Evolutionary conservation across 169 alveolate genomes (phyloP).

Genomic region (Plasmodium berghei): DNA sequence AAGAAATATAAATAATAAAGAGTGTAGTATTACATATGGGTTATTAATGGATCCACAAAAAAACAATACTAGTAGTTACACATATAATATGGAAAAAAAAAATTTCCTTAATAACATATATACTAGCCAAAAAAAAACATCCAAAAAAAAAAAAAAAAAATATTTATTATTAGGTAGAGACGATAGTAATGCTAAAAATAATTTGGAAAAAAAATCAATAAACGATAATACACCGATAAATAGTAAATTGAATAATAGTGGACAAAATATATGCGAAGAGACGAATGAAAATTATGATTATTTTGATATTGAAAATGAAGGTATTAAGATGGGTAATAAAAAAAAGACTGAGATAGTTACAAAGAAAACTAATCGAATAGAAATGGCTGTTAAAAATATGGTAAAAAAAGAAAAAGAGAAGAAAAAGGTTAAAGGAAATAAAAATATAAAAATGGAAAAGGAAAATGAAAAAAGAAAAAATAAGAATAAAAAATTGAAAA

Average conservation of each 20-base stretch:
- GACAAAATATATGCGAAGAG: background rate
- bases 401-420: background rate
- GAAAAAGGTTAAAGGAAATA: background rate
- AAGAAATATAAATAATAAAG: too few relatives aligned
- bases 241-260: conserved; percentile 8
- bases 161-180: too few relatives aligned
- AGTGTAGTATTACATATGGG: too few relatives aligned
- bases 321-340: background rate
- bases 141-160: too few relatives aligned
- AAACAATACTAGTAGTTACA: too few relatives aligned
- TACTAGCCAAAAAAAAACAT: too few relatives aligned
- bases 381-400: background rate
- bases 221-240: too few relatives aligned
- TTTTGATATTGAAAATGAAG: conserved; percentile 3
- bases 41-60: too few relatives aligned
- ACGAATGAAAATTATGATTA: conserved; percentile 8
- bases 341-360: background rate
- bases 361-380: background rate
- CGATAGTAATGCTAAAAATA: too few relatives aligned
- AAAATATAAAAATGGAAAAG: background rate
- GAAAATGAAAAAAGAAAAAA: conserved; percentile 3
- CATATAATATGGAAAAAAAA: too few relatives aligned
- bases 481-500: background rate
- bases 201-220: too few relatives aligned
- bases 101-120: too few relatives aligned